Evolutionary conservation across 2,329 filamentous ascomycete genomes (phyloP), one percentile per base, ranked within the genome.

Genomic region (Fusarium cyanostomum): DNA sequence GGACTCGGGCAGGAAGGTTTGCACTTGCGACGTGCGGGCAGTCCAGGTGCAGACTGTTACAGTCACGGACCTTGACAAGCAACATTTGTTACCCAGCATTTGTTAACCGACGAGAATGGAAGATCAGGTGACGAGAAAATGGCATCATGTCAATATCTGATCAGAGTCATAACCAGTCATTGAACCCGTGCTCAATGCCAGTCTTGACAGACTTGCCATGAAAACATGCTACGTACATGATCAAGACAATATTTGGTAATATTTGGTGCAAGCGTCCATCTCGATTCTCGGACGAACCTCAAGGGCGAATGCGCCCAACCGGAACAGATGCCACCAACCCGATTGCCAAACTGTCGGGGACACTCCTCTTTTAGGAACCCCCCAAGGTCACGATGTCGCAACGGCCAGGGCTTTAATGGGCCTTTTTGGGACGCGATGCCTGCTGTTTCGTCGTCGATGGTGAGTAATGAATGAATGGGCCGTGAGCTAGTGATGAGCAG

Each of bases 401-500:
- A 59, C 52, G 35, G 44, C 26, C 52, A 65, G 52, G 56, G 56
- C 51, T 28, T 24, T 27, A 37, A 31, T 30, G 51, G 41, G 31
- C 42, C 31, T 15, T 45, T 37, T 38, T 15, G 41, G 49, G 24
- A 45, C 52, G 41, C 31, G 49, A 42, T 42, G 51, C 49, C 53
- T 57, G 44, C 53, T 31, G 58, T 54, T 62, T 31, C n/a, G n/a
- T n/a, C n/a, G 58, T 48, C 28, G 26, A 56, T 34, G 56, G 56
- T 56, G 15, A 64, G 48, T n/a, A n/a, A n/a, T n/a, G 37, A 66
- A 66, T 59, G 51, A 63, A 34, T 64, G 59, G 62, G 59, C 10
- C 54, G 16, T 50, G 27, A 56, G 59, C 54, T 50, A 66, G 35
- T 50, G 16, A n/a, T n/a, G n/a, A n/a, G n/a, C n/a, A n/a, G n/a